Evolutionary conservation across 2,329 filamentous ascomycete genomes (phyloP).

Genomic region (Biscogniauxia marginata): DNA sequence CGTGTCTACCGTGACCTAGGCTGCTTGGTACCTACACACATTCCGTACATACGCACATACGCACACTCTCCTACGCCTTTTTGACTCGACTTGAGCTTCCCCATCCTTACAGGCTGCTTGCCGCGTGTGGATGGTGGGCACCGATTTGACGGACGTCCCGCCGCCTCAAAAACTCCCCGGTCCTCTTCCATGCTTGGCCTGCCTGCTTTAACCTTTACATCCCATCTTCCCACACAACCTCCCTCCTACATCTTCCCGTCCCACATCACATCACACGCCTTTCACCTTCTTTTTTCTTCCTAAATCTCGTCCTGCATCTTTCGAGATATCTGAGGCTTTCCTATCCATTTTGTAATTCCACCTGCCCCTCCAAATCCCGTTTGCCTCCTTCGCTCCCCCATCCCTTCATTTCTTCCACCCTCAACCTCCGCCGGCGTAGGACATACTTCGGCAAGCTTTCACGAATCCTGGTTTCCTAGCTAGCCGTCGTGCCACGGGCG

Average conservation of each 20-base stretch:
- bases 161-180: constrained; percentile 31
- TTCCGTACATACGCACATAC: not conserved
- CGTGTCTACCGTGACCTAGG: not conserved
- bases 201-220: constrained; percentile 29
- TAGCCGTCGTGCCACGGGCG: constrained; percentile 23
- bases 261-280: constrained; percentile 19
- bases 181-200: constrained; percentile 29
- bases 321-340: not conserved
- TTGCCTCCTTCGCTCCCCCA: constrained; percentile 12
- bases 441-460: constrained; percentile 23
- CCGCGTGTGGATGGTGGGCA: constrained; percentile 28
- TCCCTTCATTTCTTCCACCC: constrained; percentile 13
- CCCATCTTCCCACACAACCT: constrained; percentile 12
- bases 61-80: not conserved
- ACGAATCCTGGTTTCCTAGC: constrained; percentile 22
- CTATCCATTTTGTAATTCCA: constrained; percentile 21
- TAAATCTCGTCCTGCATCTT: constrained; percentile 1
- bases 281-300: constrained; percentile 15
- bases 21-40: not conserved
- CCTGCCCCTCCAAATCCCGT: constrained; percentile 7
- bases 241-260: constrained; percentile 20
- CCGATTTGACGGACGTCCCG: constrained; percentile 33
- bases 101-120: constrained; percentile 13
- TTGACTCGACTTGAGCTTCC: not conserved
- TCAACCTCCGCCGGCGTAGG: constrained; percentile 15